Evolutionary conservation across 352 stramenopile species (phyloP), one percentile per base, ranked within the genome.

Genomic region (Thalassiosira exigua): DNA sequence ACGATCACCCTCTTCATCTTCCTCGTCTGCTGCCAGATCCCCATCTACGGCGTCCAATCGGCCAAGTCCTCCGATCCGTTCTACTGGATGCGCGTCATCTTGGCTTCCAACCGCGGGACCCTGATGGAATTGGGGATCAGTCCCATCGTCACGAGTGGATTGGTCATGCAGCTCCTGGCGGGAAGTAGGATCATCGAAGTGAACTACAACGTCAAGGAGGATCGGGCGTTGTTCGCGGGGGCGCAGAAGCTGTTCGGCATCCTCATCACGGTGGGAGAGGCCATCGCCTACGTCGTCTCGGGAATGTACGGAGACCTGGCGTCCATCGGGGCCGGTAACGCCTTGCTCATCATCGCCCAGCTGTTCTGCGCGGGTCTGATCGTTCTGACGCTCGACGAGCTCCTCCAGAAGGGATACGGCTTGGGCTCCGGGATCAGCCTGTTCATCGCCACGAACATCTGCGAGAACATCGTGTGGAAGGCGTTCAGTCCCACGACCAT

Each of bases 381-480:
- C 62, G 96, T 99, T 17, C 97, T 99, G 62, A 98, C 98, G 67
- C 89, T 99, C 14, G 98, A 99, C 82, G 97, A 99, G 90, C 95
- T 99, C 75, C 94, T 99, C 50, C 97, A 99, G 88, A 99, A 99
- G 93, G 97, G 98, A 52, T 99, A 99, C 87, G 98, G 98, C 60
- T 92, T 99, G 22, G 97, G 97, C 62, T 98, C 93, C 64, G 97
- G 97, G 79, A 99, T 99, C 85, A 98, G 95, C 72, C 95, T 99
- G 60, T 99, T 99, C 86, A 99, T 99, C 71, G 98, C 98, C 32
- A 99, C 97, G 66, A 99, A 99, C 92, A 99, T 99, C 88, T 99
- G 98, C 80, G 97, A 99, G 92, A 99, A 96, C 82, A 99, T 99
- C 86, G 95, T 99, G 30, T 99, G 98, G 97, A 99, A 99, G 90